Evolutionary conservation across 352 stramenopile species (phyloP), one percentile per base, ranked within the genome.

Genomic region (Aphanomyces invadans): DNA sequence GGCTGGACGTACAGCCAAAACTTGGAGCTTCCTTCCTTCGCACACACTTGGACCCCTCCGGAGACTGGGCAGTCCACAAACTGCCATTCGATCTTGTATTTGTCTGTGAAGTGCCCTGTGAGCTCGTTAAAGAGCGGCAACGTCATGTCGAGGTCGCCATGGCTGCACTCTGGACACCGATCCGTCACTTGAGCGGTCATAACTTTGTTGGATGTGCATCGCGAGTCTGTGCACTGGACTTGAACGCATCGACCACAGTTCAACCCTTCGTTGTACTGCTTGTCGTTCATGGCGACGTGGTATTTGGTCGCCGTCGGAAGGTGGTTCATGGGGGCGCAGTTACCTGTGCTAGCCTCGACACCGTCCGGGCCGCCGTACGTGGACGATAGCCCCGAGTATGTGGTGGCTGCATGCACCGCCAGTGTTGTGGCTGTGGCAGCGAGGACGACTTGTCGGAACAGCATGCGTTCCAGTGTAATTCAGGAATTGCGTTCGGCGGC

Each of bases 241-340:
- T 78, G 42, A 0, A 73, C 78, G 32, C 78, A 86, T 3, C 74
- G 74, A 1, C 80, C 69, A 44, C 23, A 67, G n/a, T 67, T 62
- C 1, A 62, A 65, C 0, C 68, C 62, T 11, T 12, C 45, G 45
- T 73, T 36, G 25, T 52, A 70, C 19, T 68, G 46, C 3, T 39
- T 17, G 38, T 63, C 71, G 70, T 89, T 91, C 55, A 91, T 68
- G n/a, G 82, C 82, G 0, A 81, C 79, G 53, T 89, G 87, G 48
- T 87, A 83, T 48, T 73, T 75, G 5, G 42, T 75, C 0, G 83
- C 74, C 3, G 71, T 66, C 2, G 60, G 53, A 0, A 74, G 75
- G 57, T 77, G 76, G 62, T 72, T 73, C 80, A 89, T 89, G 55
- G 89, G 85, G 65, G 86, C 87, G 71, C 82, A 89, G 38, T 85